Conservation (phyloP, 2,329 filamentous ascomycete genomes). For the Myriangium duriaei region DNA sequence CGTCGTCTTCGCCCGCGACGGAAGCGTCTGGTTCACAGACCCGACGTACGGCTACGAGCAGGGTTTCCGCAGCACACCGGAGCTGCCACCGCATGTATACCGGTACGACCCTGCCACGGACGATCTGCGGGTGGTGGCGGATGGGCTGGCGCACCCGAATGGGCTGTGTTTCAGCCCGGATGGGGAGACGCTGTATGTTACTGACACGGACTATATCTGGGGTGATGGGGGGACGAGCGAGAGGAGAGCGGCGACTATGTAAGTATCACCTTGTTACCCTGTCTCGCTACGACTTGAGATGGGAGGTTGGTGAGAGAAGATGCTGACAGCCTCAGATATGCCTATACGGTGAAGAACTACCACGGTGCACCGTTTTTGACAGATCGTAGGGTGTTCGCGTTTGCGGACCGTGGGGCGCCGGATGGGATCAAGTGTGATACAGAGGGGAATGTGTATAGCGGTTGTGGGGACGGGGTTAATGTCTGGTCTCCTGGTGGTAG, state of each 20-base stretch:
- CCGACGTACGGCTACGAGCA: conserved; percentile 29
- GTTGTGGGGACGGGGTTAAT: conserved; percentile 12
- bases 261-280: conserved; percentile 16
- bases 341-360: no score
- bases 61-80: conserved; percentile 40
- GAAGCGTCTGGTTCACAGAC: conserved; percentile 20
- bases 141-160: conserved; percentile 43
- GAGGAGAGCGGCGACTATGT: conserved; percentile 38
- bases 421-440: conserved; percentile 14
- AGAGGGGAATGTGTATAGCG: conserved; percentile 11
- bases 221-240: conserved; percentile 28
- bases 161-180: conserved; percentile 44
- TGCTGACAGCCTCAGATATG: conserved; percentile 1
- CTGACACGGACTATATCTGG: conserved; percentile 40
- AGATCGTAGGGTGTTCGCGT: conserved; percentile 12
- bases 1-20: conserved; percentile 38
- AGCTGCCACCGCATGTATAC: conserved; percentile 46
- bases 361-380: conserved; percentile 13
- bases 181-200: conserved; percentile 38
- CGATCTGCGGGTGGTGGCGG: conserved; percentile 40
- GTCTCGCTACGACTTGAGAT: background rate
- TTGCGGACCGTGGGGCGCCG: conserved; percentile 10
- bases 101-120: conserved; percentile 39
- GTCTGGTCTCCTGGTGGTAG: conserved; percentile 11
- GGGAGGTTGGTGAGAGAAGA: background rate